Evolutionary conservation across 2,329 filamentous ascomycete genomes (phyloP).

Genomic region (Alternaria triticimaculans): DNA sequence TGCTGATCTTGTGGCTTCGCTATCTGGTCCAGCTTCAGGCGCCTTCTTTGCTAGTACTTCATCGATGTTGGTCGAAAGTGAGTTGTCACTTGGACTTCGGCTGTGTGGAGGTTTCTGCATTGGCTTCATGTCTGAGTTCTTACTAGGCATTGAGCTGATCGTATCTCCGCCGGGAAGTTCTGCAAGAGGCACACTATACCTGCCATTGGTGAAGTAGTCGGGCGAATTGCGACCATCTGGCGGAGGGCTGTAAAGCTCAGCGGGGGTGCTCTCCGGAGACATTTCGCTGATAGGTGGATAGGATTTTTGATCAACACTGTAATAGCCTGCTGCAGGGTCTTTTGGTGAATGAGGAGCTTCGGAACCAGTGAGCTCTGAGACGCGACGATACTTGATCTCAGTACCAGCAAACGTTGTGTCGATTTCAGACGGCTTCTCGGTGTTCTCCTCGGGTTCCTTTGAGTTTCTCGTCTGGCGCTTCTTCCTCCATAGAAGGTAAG

Average conservation of each 20-base stretch:
- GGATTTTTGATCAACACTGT: conserved; percentile 30
- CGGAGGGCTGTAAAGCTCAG: conserved; percentile 44
- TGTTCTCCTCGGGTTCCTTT: conserved; percentile 13
- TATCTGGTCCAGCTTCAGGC: neutral
- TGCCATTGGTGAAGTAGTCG: conserved; percentile 39
- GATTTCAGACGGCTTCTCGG: conserved; percentile 31
- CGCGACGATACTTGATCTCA: conserved; percentile 40
- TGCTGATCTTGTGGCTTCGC: neutral
- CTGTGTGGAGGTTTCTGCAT: conserved; percentile 23
- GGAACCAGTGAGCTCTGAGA: conserved; percentile 46
- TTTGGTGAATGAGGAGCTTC: conserved; percentile 35
- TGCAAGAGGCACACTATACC: conserved; percentile 27
- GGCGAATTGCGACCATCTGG: conserved; percentile 13
- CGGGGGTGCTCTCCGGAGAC: conserved; percentile 40
- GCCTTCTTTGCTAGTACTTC: conserved; percentile 25
- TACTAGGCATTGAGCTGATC: conserved; percentile 18
- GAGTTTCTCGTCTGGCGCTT: conserved; percentile 17
- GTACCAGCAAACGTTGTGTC: conserved; percentile 35
- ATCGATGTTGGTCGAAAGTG: conserved; percentile 38
- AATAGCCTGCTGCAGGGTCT: conserved; percentile 33
- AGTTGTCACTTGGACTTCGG: conserved; percentile 36
- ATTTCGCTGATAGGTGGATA: conserved; percentile 44
- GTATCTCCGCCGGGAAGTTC: conserved; percentile 44
- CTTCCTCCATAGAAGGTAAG: conserved; percentile 38
- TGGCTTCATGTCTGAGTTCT: conserved; percentile 24